A percentile compares a stretch with the other conserved stretches of the same genome.
Conservation (phyloP, 257 asterid genomes). For the Marsdenia floribunda region DNA sequence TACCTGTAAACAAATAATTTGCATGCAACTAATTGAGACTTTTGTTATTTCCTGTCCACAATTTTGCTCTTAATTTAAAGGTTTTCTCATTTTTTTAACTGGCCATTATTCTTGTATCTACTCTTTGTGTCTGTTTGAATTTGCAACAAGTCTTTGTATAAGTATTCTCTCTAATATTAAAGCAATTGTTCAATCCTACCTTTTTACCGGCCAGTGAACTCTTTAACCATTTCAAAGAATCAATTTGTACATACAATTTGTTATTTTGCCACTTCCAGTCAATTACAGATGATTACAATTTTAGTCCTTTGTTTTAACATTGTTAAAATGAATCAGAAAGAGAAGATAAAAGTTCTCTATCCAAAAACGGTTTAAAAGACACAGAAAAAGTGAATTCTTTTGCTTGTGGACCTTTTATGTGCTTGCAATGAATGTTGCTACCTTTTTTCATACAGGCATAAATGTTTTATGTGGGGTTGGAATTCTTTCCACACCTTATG, state of each 20-base stretch:
- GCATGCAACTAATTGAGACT: not conserved
- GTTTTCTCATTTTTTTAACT: not conserved
- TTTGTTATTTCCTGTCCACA: not conserved
- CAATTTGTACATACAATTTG: not conserved
- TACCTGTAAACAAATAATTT: not conserved
- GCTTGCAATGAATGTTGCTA: not conserved
- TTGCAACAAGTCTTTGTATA: not conserved
- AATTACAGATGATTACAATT: not conserved
- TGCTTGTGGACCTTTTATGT: not conserved
- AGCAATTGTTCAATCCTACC: not conserved
- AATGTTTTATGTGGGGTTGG: constrained; percentile 98
- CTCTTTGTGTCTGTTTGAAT: not conserved
- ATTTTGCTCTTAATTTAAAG: not conserved
- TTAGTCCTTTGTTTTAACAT: not conserved
- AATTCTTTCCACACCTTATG: constrained; percentile 94
- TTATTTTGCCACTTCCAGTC: not conserved
- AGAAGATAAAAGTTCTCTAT: not conserved
- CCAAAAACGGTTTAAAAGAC: not conserved
- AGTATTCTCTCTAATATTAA: not conserved
- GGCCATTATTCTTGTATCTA: not conserved
- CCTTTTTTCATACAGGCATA: constrained; percentile 43
- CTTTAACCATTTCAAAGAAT: not conserved
- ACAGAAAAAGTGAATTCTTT: not conserved
- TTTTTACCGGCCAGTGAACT: not conserved
- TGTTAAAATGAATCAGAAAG: not conserved